phyloP scores from a whole-genome alignment of 768 basidiomycete genomes.

The Suillus fuscotomentosus region DNA sequence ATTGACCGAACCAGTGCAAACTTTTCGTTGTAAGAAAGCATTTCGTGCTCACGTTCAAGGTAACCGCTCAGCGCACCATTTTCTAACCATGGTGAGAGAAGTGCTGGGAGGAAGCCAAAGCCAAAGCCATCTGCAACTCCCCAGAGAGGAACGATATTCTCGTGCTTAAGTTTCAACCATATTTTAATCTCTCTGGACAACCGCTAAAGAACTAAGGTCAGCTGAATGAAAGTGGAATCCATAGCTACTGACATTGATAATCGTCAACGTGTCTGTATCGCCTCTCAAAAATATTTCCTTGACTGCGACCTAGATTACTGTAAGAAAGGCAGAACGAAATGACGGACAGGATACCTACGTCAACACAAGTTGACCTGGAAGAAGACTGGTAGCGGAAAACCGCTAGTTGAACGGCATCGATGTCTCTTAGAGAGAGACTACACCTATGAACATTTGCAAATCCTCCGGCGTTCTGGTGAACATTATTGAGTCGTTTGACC shows the following conservation, averaged over 20 bases:
- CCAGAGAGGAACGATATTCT: slow-evolving; percentile 29
- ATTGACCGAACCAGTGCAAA: background rate
- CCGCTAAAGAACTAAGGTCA: slow-evolving; percentile 12
- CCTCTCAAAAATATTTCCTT: background rate
- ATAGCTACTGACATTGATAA: background rate
- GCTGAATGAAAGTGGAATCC: background rate
- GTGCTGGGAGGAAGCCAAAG: slow-evolving; percentile 26
- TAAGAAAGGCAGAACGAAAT: background rate
- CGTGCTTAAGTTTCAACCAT: slow-evolving; percentile 29
- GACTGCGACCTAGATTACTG: background rate
- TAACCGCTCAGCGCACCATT: slow-evolving; percentile 26
- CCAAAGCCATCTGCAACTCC: slow-evolving; percentile 29
- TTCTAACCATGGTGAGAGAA: slow-evolving; percentile 34
- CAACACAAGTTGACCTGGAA: background rate
- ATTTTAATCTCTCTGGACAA: slow-evolving; percentile 29
- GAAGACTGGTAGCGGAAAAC: background rate
- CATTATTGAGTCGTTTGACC: background rate
- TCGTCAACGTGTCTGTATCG: background rate
- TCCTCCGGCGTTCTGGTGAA: background rate
- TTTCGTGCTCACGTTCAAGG: slow-evolving; percentile 11
- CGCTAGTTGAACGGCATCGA: background rate
- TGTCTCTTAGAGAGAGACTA: background rate
- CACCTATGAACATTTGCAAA: background rate
- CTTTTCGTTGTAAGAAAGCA: background rate
- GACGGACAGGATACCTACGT: background rate